Base-by-base conservation (phyloP, 2,329 filamentous ascomycete species). In the Cercospora janseana region DNA sequence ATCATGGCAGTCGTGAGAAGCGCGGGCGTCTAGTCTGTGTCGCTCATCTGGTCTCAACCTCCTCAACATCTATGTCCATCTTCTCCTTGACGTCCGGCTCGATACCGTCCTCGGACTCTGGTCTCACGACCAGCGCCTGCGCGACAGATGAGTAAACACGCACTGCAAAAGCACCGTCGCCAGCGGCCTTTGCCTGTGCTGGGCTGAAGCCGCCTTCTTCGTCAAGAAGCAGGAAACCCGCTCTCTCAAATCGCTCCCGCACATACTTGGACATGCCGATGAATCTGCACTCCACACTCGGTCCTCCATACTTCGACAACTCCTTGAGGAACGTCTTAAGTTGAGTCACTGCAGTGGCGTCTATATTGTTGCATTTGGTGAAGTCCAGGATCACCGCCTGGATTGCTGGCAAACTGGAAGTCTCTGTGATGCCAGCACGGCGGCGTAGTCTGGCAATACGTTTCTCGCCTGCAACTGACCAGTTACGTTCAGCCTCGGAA, bases 301-400 rank as follows among this genome's bases (percentile, higher is more conserved):
- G 63, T 0, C 79, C 78, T 0, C 72, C 74, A 46, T 78, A 81
- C 18, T 72, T 72, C 13, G 70, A 67, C 3, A 81, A 56, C 56
- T 79, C 77, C 10, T 66, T 66, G 13, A 75, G 68, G 15, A 82
- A 63, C 27, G 76, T 76, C 29, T 69, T 69, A 5, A 82, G 61
- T 6, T 78, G 74, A 0, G 70, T 68, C 3, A 79, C 69, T 0
- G 75, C 79, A 0, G 79, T 82, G 0, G 73, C 72, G 49, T 82
- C 79, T 6, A 79, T 70, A 52, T 79, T 76, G 12, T 75, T 75
- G 13, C 79, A 75, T 46, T 73, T 72, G 1, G 65, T 64, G 46
- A 82, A 75, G 55, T 82, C 79, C 0, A 82, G 66, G 0, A 82
- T 69, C 0, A 82, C 70, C 2, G 77, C 63, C 1, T 69, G 66